Conservation (phyloP, 495 filamentous ascomycete genomes). For the Penicillium alfredii region DNA sequence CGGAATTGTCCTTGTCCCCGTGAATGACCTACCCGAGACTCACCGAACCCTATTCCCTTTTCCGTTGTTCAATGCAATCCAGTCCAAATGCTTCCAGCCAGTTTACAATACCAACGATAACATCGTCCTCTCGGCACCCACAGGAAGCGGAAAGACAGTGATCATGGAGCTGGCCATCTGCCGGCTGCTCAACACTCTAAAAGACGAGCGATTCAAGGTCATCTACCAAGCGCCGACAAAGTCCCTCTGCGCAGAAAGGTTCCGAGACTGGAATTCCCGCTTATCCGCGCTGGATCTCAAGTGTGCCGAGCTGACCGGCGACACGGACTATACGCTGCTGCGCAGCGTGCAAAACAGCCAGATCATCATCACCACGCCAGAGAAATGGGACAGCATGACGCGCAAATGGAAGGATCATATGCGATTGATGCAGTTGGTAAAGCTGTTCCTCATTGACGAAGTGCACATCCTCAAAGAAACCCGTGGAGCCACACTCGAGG, state of each 20-base stretch:
- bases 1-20: conserved; percentile 69
- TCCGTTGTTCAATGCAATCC: conserved; percentile 81
- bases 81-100: conserved; percentile 76
- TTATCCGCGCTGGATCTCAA: conserved; percentile 68
- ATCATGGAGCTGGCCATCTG: conserved; percentile 92
- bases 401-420: conserved; percentile 91
- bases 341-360: conserved; percentile 70
- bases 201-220: conserved; percentile 75
- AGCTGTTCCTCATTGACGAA: conserved; percentile 91
- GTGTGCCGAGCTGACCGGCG: conserved; percentile 87
- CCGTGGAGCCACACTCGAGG: conserved; percentile 86
- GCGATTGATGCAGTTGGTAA: conserved; percentile 76
- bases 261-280: conserved; percentile 79
- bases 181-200: conserved; percentile 56
- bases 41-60: conserved; percentile 74
- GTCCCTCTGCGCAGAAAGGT: conserved; percentile 79
- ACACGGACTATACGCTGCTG: conserved; percentile 73
- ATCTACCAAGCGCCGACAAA: conserved; percentile 96
- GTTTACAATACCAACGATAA: conserved; percentile 76
- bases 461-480: conserved; percentile 91
- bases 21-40: conserved; percentile 67
- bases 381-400: conserved; percentile 98
- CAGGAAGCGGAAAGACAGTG: conserved; percentile 89
- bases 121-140: conserved; percentile 82
- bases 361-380: conserved; percentile 93